phyloP scores from a whole-genome alignment of 352 stramenopile genomes.

The Albugo laibachii region DNA sequence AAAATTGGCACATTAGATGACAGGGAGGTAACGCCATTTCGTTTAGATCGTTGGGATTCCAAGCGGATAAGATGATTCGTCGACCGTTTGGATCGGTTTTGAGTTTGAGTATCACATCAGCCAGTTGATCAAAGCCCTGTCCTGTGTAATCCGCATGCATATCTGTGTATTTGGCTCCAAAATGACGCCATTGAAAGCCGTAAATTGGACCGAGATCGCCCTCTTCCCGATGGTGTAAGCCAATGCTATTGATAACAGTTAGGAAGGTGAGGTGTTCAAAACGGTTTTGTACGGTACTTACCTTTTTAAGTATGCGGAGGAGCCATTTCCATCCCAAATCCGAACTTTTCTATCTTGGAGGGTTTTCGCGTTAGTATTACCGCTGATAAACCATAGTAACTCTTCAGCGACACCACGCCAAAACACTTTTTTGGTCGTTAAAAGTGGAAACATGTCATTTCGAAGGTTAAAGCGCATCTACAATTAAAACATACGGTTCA shows the following conservation, averaged over 20 bases:
- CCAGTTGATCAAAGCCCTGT: conserved; percentile 96
- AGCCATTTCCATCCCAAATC: conserved; percentile 99
- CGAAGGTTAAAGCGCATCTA: conserved; percentile 89
- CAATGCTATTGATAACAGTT: conserved; percentile 21
- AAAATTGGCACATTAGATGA: conserved; percentile 98
- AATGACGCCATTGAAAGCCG: conserved; percentile 99
- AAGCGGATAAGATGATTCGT: conserved; percentile 96
- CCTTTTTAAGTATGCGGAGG: conserved; percentile 85
- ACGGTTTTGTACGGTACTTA: not conserved
- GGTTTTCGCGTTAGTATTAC: conserved; percentile 92
- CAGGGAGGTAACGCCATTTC: conserved; percentile 98
- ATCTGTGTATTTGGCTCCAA: conserved; percentile 94
- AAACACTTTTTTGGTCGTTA: conserved; percentile 99
- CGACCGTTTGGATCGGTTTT: conserved; percentile 93
- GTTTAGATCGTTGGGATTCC: conserved; percentile 94
- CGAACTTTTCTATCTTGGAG: conserved; percentile 96
- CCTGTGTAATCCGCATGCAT: conserved; percentile 97
- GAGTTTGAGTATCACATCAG: conserved; percentile 96
- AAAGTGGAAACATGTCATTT: conserved; percentile 88
- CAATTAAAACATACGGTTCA: too few species aligned
- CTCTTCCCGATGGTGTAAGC: conserved; percentile 86
- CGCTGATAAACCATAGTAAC: conserved; percentile 97
- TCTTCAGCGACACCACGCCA: conserved; percentile 98
- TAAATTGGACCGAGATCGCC: conserved; percentile 95
- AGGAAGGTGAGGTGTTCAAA: not conserved